Base-by-base conservation (phyloP, 2,329 filamentous ascomycete genomes). In the Helicocarpus griseus region DNA sequence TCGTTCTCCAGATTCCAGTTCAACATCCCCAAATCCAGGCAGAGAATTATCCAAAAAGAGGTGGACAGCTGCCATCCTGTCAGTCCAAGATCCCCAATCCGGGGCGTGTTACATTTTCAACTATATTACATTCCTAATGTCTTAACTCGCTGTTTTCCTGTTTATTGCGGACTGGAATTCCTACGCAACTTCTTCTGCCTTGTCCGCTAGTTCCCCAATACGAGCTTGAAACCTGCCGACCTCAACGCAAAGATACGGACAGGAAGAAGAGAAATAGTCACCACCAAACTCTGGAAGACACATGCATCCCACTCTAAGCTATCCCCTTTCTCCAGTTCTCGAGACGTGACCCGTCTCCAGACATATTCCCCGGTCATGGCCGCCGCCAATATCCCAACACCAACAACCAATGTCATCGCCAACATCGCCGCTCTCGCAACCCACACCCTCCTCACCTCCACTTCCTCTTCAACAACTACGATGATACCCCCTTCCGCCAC, bases 401-500 rank as follows among this genome's bases (percentile, higher is more conserved):
- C 17, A 31, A 52, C 54, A 28, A 52, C 58, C 48, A 50, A 50
- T 26, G 52, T 47, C 48, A 47, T 63, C 47, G 44, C 53, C 46
- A 51, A 45, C 17, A 55, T 53, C 40, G 49, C 57, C 41, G 39
- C 56, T 39, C 33, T 59, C 41, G 33, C 47, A 22, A 45, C 45
- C 29, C 11, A 40, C 19, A 17, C 47, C 31, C n/a, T 47, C 28
- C n/a, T 41, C 17, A 2, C 28, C 11, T 5, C 44, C 21, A 24
- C 44, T 14, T 11, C 7, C 13, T 38, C 51, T 22, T 47, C 38
- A 21, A 38, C 40, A 13, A 31, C 36, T 11, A 49, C 43, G 31
- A 45, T 45, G 28, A 38, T 41, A 21, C 53, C 57, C 31, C 55
- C 62, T 5, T 52, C 58, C 6, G 54, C 60, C 6, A 51, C 50